Base-by-base conservation (phyloP, 2,329 filamentous ascomycete species). In the Periconia sp. region DNA sequence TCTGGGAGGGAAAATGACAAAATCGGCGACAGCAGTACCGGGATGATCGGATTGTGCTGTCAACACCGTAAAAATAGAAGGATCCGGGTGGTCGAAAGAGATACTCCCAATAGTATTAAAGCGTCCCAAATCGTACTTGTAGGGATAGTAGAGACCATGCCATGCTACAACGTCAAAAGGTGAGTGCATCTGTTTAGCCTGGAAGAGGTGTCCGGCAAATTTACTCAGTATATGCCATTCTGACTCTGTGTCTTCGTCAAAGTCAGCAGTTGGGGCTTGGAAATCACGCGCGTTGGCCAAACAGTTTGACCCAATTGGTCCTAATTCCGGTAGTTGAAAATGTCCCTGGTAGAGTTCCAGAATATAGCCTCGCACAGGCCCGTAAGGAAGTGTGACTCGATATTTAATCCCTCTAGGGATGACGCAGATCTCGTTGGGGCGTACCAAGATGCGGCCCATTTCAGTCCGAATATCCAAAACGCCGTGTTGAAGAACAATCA, bases 111-210 rank as follows among this genome's bases (percentile, higher is more conserved):
- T 77, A 13, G 69, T 83, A 71, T 72, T 81, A 80, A 79, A 87
- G 66, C 76, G 87, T 74, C 77, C 80, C 13, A 83, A 72, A 56
- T 82, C 81, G 70, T 82, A 83, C 62, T 83, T 83, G 74, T 82
- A 83, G 1, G 81, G 81, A 50, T 84, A 84, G 61, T 88, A 87
- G 48, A 83, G 85, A n/a, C 86, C 86, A 60, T 89, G 86, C 86
- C 87, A 89, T 1, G 85, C 86, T 0, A 89, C 84, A 1, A 89
- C 86, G 60, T 90, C 86, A 63, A 89, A 90, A 0, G 87, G 87
- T 2, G 81, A 85, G 65, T 89, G 86, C 19, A 76, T 77, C 65
- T 90, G 87, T 19, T 78, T 79, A 50, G 81, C 84, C 19, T 74
- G 76, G 63, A 86, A 88, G 37, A 88, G 81, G 41, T 80, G 78